Evolutionary conservation across 179 eudicot genomes (phyloP).

Genomic region (Heliamphora pulchella): DNA sequence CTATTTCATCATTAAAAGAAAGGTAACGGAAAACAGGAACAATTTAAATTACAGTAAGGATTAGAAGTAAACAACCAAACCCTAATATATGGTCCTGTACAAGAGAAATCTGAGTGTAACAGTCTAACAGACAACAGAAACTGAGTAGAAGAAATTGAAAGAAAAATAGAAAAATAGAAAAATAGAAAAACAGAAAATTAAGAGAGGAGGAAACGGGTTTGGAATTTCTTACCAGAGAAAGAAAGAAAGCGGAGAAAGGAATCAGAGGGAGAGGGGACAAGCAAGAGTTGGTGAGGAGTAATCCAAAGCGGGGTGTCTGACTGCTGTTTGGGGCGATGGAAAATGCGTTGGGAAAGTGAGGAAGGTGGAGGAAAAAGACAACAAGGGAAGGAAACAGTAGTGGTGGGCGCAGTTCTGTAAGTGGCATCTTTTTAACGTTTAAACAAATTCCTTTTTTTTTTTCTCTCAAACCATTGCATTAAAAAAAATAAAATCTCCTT

Average conservation of each 20-base stretch:
- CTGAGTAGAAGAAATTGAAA: not conserved
- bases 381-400: slow-evolving; percentile 8
- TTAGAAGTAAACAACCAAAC: not conserved
- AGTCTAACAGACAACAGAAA: not conserved
- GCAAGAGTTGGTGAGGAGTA: not conserved
- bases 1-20: not conserved
- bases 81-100: not conserved
- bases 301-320: not conserved
- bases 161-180: not conserved
- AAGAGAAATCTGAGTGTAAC: not conserved
- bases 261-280: not conserved
- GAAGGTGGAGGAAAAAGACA: slow-evolving; percentile 19
- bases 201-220: not conserved
- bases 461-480: too few relatives aligned
- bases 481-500: too few relatives aligned
- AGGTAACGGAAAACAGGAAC: not conserved
- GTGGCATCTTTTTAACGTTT: slow-evolving; percentile 16
- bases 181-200: not conserved
- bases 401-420: slow-evolving; percentile 20
- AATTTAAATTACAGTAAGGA: not conserved
- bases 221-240: not conserved
- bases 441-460: too few relatives aligned
- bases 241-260: not conserved
- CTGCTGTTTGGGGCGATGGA: slow-evolving; percentile 8
- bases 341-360: slow-evolving; percentile 15